These are phyloP conservation scores for Bertia moriformis DNA, from an alignment of 2,329 filamentous ascomycete species.

Conservation along the genomic window DNA sequence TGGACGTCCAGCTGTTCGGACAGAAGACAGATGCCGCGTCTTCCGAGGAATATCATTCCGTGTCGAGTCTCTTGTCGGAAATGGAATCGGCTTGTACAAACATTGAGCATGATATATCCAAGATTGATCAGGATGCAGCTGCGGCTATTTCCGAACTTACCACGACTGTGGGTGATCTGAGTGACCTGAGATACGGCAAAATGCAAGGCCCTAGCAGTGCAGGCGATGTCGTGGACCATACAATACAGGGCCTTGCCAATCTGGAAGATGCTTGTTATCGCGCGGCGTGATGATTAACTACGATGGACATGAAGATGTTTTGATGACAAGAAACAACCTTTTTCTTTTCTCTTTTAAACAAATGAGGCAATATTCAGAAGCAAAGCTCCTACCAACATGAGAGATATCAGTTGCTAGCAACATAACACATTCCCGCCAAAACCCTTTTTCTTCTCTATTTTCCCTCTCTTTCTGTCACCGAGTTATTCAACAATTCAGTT, in stretches of 20 bases:
- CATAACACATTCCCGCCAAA: too few relatives aligned
- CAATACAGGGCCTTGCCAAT: neutral
- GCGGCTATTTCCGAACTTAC: conserved; percentile 24
- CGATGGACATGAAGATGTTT: too few relatives aligned
- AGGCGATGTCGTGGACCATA: neutral
- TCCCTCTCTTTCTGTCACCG: too few relatives aligned
- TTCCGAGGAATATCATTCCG: conserved; percentile 1
- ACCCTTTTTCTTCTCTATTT: too few relatives aligned
- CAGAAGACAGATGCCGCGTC: conserved; percentile 2
- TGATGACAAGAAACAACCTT: too few relatives aligned
- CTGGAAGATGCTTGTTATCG: neutral
- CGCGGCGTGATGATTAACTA: too few relatives aligned
- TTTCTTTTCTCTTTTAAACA: too few relatives aligned
- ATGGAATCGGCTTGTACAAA: conserved; percentile 32
- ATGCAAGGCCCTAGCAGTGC: conserved; percentile 14
- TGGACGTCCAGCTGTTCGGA: conserved; percentile 5
- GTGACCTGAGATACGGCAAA: conserved; percentile 40
- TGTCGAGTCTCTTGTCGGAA: conserved; percentile 10
- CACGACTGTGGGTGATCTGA: conserved; percentile 32
- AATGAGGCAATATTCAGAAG: too few relatives aligned
- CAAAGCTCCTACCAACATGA: too few relatives aligned
- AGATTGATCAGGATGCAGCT: conserved; percentile 28
- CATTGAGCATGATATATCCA: conserved; percentile 30
- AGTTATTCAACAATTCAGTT: neutral
- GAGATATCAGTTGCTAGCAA: too few relatives aligned